These are phyloP conservation scores for Tetratostichococcus sp. DNA, from an alignment of 139 green algal genomes.

Conservation along the genomic window DNA sequence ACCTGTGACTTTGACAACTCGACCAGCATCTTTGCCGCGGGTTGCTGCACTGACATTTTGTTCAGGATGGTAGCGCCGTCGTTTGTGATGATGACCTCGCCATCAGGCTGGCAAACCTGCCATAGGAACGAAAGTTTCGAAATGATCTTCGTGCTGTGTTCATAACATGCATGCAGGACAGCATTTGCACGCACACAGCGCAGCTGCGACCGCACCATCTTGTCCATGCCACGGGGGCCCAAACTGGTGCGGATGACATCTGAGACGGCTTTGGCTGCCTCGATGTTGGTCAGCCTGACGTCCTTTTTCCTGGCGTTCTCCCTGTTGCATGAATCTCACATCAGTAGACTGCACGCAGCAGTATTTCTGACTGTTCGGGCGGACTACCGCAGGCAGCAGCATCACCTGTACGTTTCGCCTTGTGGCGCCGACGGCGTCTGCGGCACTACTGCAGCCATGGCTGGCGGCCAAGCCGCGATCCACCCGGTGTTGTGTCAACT, in stretches of 20 bases:
- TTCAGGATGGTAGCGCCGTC: constrained; percentile 98
- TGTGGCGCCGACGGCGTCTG: neutral
- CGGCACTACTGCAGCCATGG: neutral
- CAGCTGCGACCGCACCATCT: constrained; percentile 98
- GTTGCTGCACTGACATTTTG: constrained; percentile 95
- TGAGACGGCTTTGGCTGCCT: constrained; percentile 95
- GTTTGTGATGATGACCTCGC: constrained; percentile 99
- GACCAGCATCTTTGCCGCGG: constrained; percentile 99
- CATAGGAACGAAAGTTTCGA: too few species aligned
- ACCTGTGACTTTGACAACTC: constrained; percentile 95
- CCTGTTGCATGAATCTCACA: constrained; percentile 31
- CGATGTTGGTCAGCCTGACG: constrained; percentile 92
- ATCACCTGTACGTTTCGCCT: neutral
- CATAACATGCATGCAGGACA: too few species aligned
- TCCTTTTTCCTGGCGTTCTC: constrained; percentile 86
- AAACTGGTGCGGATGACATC: constrained; percentile 94
- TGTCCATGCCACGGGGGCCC: constrained; percentile 97
- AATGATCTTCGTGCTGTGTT: too few species aligned
- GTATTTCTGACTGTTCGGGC: too few species aligned
- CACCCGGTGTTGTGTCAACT: too few species aligned
- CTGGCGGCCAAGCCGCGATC: neutral
- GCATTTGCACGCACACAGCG: too few species aligned
- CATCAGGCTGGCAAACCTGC: constrained; percentile 78
- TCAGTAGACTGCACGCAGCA: neutral
- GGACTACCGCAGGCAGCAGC: too few species aligned